Conservation (phyloP, 2,329 filamentous ascomycete genomes). For the Aspergillus oerlinghausenensis region DNA sequence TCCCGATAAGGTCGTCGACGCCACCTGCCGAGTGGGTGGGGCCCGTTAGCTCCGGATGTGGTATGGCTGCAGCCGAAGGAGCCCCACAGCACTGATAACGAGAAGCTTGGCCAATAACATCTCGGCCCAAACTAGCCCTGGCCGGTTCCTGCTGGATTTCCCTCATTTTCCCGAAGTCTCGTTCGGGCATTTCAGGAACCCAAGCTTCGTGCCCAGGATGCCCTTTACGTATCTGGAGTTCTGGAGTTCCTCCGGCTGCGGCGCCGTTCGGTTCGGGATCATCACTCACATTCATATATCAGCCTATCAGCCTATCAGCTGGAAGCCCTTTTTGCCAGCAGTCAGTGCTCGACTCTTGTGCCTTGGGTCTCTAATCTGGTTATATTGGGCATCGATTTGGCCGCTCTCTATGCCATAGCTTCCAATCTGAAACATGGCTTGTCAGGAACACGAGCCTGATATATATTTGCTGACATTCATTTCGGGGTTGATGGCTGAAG, state of each 20-base stretch:
- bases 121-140: neutral
- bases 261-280: neutral
- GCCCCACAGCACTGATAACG: constrained; percentile 15
- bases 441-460: neutral
- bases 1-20: constrained; percentile 15
- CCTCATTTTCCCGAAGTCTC: constrained; percentile 8
- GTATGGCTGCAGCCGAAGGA: constrained; percentile 1
- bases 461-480: neutral
- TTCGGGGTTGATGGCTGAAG: neutral
- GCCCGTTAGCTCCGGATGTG: constrained; percentile 3
- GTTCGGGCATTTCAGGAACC: constrained; percentile 8
- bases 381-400: neutral
- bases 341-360: no score
- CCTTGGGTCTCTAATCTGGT: neutral
- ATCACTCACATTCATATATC: neutral
- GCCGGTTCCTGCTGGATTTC: neutral
- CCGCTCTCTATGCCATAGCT: neutral
- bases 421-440: neutral
- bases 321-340: no score
- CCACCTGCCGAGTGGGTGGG: constrained; percentile 10
- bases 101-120: constrained; percentile 11
- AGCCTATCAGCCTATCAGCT: neutral
- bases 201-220: neutral
- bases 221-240: neutral
- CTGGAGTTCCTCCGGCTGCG: neutral